Conservation (phyloP, 2,329 filamentous ascomycete species). For the Albifimbria verrucaria region DNA sequence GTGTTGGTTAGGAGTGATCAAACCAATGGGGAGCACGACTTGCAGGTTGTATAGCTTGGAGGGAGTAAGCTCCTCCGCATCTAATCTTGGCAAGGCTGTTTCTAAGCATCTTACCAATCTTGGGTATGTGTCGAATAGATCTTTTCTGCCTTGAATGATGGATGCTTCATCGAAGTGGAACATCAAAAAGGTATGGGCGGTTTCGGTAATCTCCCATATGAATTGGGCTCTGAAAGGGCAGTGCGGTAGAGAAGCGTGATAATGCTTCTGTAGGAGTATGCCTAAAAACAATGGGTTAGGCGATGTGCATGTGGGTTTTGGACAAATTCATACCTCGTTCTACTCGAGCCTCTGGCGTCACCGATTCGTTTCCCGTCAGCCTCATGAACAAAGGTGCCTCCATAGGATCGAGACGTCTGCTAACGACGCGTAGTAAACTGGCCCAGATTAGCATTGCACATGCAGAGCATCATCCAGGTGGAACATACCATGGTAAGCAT, state of each 20-base stretch:
- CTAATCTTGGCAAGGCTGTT: not conserved
- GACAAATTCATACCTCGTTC: not conserved
- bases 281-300: not conserved
- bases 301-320: not conserved
- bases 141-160: not conserved
- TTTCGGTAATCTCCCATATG: conserved; percentile 1
- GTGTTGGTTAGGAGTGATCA: not conserved
- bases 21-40: not conserved
- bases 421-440: not conserved
- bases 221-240: not conserved
- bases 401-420: not conserved
- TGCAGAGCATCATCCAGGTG: not conserved
- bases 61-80: not conserved
- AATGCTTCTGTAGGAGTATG: conserved; percentile 2
- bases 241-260: not conserved
- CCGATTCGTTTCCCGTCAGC: not conserved
- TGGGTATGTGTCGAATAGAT: conserved; percentile 3
- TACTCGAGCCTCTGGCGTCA: not conserved
- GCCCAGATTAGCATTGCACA: not conserved
- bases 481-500: not conserved
- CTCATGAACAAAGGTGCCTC: conserved; percentile 1
- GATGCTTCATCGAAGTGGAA: conserved; percentile 2
- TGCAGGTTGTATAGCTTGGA: conserved; percentile 1
- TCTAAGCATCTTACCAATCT: not conserved
- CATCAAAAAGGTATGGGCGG: not conserved